Evolutionary conservation across 306 rosid species (phyloP).

Genomic region (Cicer chorassanicum): DNA sequence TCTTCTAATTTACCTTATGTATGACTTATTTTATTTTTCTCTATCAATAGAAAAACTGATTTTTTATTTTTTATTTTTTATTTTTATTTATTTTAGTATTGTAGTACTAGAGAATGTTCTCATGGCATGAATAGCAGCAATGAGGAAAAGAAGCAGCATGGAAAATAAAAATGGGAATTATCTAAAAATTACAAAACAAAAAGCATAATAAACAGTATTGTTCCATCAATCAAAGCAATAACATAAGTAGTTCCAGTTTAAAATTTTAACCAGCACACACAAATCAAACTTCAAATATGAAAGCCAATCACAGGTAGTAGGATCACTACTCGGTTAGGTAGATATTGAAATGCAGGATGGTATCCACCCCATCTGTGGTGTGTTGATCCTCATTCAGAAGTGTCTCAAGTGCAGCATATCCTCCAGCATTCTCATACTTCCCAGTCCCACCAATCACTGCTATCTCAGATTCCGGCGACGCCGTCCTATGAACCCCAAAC

Average conservation of each 20-base stretch:
- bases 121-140: conserved; percentile 14
- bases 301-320: conserved; percentile 19
- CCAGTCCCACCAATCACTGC: conserved; percentile 88
- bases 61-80: too few relatives aligned
- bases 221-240: conserved; percentile 18
- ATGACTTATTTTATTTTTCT: too few relatives aligned
- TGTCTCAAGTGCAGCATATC: conserved; percentile 71
- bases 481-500: conserved; percentile 84
- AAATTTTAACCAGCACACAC: neutral
- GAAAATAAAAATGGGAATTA: neutral
- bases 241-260: neutral
- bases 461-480: conserved; percentile 61
- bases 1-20: too few relatives aligned
- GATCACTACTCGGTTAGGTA: conserved; percentile 54
- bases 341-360: conserved; percentile 66
- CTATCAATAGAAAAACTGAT: too few relatives aligned
- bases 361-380: conserved; percentile 75
- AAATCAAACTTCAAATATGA: neutral
- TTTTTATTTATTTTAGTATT: neutral
- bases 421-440: conserved; percentile 75
- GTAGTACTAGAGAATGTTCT: conserved; percentile 11
- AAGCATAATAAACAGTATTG: conserved; percentile 3
- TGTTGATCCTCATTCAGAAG: conserved; percentile 70
- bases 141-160: neutral
- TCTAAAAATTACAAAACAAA: conserved; percentile 22